phyloP scores from a whole-genome alignment of 208 protist species.

The Wallacemonas sp. region DNA sequence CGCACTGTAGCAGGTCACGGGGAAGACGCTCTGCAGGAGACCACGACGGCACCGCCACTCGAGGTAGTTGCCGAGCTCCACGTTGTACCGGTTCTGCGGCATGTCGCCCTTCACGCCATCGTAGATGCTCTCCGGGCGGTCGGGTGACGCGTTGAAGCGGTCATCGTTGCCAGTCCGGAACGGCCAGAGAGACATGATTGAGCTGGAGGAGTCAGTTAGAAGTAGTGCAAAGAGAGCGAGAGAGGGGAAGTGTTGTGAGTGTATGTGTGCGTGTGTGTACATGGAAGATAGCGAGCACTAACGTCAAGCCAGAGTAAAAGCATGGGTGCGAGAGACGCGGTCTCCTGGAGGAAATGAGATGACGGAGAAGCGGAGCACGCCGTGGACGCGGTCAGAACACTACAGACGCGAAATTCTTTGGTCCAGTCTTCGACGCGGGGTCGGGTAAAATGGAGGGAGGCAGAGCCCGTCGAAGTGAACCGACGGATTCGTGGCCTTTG shows the following conservation, averaged over 20 bases:
- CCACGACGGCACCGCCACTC: constrained; percentile 86
- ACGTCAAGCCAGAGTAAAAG: no score
- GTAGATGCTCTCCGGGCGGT: constrained; percentile 63
- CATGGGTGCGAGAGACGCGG: neutral
- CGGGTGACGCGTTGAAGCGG: constrained; percentile 54
- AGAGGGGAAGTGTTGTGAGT: neutral
- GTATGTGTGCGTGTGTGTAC: neutral
- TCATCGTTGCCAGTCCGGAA: constrained; percentile 90
- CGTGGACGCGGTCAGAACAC: no score
- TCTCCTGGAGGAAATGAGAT: no score
- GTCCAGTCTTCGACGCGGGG: no score
- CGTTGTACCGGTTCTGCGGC: constrained; percentile 59
- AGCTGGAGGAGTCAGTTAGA: neutral
- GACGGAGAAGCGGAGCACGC: no score
- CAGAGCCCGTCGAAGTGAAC: no score
- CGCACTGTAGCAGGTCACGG: constrained; percentile 69
- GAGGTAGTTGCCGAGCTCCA: constrained; percentile 72
- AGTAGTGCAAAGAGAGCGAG: neutral
- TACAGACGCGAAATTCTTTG: no score
- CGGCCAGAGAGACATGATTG: constrained; percentile 84
- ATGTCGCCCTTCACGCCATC: constrained; percentile 62
- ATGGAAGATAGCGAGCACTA: neutral
- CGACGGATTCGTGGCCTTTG: no score
- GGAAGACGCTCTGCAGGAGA: constrained; percentile 77
- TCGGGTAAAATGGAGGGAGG: no score